Base-by-base conservation (phyloP, 1,139 yeast genomes). In the Geotrichum cucujoidarum region DNA sequence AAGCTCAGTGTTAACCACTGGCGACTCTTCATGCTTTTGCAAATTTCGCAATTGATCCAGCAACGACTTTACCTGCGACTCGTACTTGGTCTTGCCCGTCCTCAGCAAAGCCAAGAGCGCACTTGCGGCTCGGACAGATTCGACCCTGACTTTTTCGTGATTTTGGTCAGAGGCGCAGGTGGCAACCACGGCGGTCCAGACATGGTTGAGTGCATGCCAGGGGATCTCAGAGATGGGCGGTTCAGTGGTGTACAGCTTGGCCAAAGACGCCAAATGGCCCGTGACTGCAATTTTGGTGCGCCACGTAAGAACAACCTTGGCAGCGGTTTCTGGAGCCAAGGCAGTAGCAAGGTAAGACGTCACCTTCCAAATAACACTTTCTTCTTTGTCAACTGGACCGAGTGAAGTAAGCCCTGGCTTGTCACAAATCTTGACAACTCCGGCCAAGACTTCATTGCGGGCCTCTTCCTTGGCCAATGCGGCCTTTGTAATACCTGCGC, bases 61-160 rank as follows among this genome's bases (percentile, higher is more conserved):
- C 49, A 17, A 36, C 24, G 3, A 33, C 31, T 38, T 25, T 5
- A 42, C 39, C 38, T 22, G 11, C 40, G 7, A 30, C 42, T 16
- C 59, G 6, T 11, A 46, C 8, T 16, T 54, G 52, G 2, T 59
- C 55, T 13, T 57, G 20, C 35, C 66, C 55, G n/a, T 24, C 21
- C 20, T 17, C 37, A 55, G 40, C 29, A 55, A 30, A 11, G 45
- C 34, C 17, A 58, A 50, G 31, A 74, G 46, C 0, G 57, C 51
- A 2, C 60, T 61, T 1, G 69, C 77, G 16, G 69, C 62, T 34
- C 69, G 63, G 53, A 72, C 68, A 24, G 74, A 62, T 46, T 79
- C 81, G 20, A 82, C 65, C 51, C 82, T 74, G 1, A 83, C 87
- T 55, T 74, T 76, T 57, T 85, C 94, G 49, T 82, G 76, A 40